Evolutionary conservation across 139 green algal species (phyloP).

Genomic region (Coelastrella sp.): DNA sequence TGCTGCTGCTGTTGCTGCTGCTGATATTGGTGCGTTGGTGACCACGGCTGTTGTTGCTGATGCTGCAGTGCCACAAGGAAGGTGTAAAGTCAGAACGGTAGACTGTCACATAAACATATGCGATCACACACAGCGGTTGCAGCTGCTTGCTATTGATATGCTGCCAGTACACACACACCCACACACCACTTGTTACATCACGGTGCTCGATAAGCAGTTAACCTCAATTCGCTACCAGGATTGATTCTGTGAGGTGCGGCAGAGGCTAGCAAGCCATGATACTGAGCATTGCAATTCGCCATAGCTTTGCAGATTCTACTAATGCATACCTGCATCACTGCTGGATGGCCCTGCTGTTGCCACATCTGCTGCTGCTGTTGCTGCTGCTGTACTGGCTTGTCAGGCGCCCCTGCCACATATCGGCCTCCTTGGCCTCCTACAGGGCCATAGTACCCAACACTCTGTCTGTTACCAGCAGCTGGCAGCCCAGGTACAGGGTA

Average conservation of each 20-base stretch:
- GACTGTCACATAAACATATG: no score
- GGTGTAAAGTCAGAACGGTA: neutral
- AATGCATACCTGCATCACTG: neutral
- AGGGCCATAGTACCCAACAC: neutral
- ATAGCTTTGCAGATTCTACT: neutral
- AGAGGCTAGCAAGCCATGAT: no score
- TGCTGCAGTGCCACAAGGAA: neutral
- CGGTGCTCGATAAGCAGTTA: no score
- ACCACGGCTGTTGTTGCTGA: neutral
- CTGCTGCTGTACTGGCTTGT: neutral
- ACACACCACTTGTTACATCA: no score
- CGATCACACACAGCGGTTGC: no score
- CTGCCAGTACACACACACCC: no score
- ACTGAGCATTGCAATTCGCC: no score
- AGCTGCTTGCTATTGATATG: no score
- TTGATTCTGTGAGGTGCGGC: no score
- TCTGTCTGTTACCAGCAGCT: neutral
- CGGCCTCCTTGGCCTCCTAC: neutral
- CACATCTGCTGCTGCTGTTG: neutral
- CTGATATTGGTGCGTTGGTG: neutral
- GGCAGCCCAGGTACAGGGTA: neutral
- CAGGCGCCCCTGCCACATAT: neutral
- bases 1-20: constrained; percentile 43
- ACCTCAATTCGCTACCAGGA: no score
- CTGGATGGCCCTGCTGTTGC: neutral